phyloP scores from a whole-genome alignment of 768 basidiomycete genomes.

The Russula brevipes region DNA sequence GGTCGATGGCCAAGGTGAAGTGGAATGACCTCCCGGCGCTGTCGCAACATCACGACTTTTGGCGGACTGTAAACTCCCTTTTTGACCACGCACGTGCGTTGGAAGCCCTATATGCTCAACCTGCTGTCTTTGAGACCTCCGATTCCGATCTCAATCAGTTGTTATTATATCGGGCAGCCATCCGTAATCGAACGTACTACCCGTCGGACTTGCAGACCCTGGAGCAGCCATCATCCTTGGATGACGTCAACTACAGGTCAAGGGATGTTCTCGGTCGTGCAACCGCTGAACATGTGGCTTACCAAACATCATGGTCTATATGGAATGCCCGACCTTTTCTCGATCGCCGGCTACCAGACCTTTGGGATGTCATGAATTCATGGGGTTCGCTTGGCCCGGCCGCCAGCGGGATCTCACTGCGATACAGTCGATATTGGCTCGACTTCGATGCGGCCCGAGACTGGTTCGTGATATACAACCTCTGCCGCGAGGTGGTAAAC shows the following conservation, averaged over 20 bases:
- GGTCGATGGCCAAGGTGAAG: constrained; percentile 2
- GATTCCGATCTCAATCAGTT: background rate
- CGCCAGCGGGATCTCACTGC: background rate
- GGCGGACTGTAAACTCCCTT: background rate
- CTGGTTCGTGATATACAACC: constrained; percentile 12
- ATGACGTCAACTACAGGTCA: constrained; percentile 5
- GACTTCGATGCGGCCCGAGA: constrained; percentile 5
- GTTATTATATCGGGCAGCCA: constrained; percentile 1
- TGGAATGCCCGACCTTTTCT: background rate
- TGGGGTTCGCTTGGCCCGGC: constrained; percentile 4
- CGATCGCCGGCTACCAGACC: background rate
- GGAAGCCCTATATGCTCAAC: constrained; percentile 1
- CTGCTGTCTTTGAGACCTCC: background rate
- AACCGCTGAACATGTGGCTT: background rate
- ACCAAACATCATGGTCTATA: constrained; percentile 8
- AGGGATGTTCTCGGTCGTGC: background rate
- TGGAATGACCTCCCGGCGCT: constrained; percentile 14
- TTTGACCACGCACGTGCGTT: constrained; percentile 4
- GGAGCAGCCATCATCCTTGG: background rate
- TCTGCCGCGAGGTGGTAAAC: background rate
- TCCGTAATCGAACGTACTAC: constrained; percentile 2
- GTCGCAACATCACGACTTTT: constrained; percentile 12
- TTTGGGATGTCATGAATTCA: constrained; percentile 1
- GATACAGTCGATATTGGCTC: constrained; percentile 16
- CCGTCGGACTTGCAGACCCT: constrained; percentile 1